Conservation (phyloP, 140 eudicot species). For the Erigeron philadelphicus region DNA sequence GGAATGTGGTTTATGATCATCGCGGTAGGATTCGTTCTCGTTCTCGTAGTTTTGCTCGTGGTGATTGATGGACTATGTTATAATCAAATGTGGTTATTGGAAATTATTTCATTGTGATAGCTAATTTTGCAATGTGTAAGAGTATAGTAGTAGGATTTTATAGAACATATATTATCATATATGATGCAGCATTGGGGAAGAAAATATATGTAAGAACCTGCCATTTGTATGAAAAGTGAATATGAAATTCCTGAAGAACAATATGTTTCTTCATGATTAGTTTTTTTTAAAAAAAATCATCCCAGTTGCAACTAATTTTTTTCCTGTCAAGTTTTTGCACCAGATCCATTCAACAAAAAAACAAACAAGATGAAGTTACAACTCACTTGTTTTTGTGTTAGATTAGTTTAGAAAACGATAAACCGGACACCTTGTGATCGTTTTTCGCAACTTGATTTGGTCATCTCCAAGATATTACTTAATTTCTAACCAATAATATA, state of each 20-base stretch:
- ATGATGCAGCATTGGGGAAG: constrained; percentile 25
- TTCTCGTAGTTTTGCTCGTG: constrained; percentile 33
- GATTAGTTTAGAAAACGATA: background rate
- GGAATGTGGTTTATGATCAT: constrained; percentile 36
- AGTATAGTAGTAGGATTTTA: constrained; percentile 26
- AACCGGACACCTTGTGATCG: background rate
- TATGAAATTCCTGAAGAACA: constrained; percentile 18
- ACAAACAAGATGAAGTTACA: background rate
- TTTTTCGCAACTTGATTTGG: background rate
- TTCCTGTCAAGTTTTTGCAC: background rate
- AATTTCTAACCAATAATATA: background rate
- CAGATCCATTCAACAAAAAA: background rate
- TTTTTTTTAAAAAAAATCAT: background rate
- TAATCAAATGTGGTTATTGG: constrained; percentile 21
- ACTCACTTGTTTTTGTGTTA: background rate
- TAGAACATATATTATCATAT: constrained; percentile 26
- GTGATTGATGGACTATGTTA: constrained; percentile 34
- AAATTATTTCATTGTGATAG: constrained; percentile 25
- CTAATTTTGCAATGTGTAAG: constrained; percentile 32
- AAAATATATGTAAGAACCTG: constrained; percentile 26
- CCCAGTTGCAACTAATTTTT: background rate
- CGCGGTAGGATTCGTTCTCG: constrained; percentile 40
- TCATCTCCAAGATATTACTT: too few relatives aligned
- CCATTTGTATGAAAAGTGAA: constrained; percentile 34
- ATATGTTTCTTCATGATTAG: background rate